phyloP scores from a whole-genome alignment of 371 early-diverging fungal genomes.

The Lichtheimia ramosa region DNA sequence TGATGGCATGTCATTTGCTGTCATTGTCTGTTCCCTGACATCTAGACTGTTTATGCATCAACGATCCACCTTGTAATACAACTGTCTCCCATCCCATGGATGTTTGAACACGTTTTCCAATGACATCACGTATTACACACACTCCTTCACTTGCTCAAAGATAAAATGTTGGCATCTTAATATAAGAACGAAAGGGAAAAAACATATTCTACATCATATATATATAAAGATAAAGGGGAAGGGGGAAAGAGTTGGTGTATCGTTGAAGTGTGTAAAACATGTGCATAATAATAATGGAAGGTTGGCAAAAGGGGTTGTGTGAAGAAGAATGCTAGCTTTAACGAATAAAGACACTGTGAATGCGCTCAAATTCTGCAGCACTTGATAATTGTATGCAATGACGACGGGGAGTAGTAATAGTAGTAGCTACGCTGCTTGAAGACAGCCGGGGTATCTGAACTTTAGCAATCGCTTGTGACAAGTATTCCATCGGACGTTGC shows the following conservation, averaged over 20 bases:
- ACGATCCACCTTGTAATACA: too few relatives aligned
- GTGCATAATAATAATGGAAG: conserved; percentile 6
- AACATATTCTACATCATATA: conserved; percentile 11
- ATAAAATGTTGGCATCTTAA: too few relatives aligned
- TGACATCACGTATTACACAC: too few relatives aligned
- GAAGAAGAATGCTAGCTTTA: conserved; percentile 6
- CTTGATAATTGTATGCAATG: conserved; percentile 30
- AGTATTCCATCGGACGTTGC: conserved; percentile 4
- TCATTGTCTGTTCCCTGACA: too few relatives aligned
- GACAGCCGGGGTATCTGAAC: conserved; percentile 28
- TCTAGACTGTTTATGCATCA: too few relatives aligned
- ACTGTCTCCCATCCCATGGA: too few relatives aligned
- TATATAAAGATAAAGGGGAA: not conserved
- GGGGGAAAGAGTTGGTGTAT: not conserved
- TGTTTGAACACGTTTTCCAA: too few relatives aligned
- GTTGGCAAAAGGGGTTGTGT: not conserved
- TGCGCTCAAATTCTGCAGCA: conserved; percentile 31
- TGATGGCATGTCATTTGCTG: too few relatives aligned
- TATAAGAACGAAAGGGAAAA: not conserved
- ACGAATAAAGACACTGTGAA: conserved; percentile 39
- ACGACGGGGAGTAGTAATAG: conserved; percentile 9
- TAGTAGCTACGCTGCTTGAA: not conserved
- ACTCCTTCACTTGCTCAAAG: too few relatives aligned
- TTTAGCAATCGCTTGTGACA: conserved; percentile 28
- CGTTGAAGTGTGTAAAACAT: not conserved